A percentile compares a stretch with the other conserved stretches of the same genome.
These are phyloP conservation scores for Scedosporium boydii DNA, from an alignment of 2,329 filamentous ascomycete genomes.

Conservation along the genomic window DNA sequence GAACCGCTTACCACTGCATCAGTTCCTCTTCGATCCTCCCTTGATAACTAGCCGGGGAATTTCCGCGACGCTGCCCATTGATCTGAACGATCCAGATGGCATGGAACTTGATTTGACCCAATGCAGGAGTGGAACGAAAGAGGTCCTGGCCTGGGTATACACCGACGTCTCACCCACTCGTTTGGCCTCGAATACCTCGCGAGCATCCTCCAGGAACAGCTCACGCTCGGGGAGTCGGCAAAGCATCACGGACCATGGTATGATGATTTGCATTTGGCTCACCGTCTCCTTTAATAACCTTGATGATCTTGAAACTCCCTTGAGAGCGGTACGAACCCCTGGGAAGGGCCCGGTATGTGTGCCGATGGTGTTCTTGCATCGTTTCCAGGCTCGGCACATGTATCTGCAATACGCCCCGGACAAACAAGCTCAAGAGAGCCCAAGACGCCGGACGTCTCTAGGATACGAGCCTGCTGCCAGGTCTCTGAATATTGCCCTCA, in stretches of 20 bases:
- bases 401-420: slow-evolving; percentile 9
- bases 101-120: neutral
- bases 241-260: slow-evolving; percentile 4
- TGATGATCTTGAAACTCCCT: neutral
- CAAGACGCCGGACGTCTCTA: neutral
- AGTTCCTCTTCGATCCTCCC: slow-evolving; percentile 9
- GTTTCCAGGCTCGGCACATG: slow-evolving; percentile 10
- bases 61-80: slow-evolving; percentile 10
- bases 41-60: slow-evolving; percentile 10
- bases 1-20: neutral
- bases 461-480: neutral
- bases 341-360: slow-evolving; percentile 8
- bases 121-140: slow-evolving; percentile 3
- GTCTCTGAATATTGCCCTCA: neutral
- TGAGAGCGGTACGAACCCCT: neutral
- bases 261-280: slow-evolving; percentile 13
- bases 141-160: slow-evolving; percentile 12
- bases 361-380: slow-evolving; percentile 9
- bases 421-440: neutral
- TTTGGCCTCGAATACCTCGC: slow-evolving; percentile 3
- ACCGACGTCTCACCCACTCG: slow-evolving; percentile 8
- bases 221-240: neutral
- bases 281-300: slow-evolving; percentile 7
- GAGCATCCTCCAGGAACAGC: slow-evolving; percentile 1
- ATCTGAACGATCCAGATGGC: slow-evolving; percentile 5